Evolutionary conservation across 106 monocot genomes (phyloP), one percentile per base, ranked within the genome.

Genomic region (Cymbidium sinense): DNA sequence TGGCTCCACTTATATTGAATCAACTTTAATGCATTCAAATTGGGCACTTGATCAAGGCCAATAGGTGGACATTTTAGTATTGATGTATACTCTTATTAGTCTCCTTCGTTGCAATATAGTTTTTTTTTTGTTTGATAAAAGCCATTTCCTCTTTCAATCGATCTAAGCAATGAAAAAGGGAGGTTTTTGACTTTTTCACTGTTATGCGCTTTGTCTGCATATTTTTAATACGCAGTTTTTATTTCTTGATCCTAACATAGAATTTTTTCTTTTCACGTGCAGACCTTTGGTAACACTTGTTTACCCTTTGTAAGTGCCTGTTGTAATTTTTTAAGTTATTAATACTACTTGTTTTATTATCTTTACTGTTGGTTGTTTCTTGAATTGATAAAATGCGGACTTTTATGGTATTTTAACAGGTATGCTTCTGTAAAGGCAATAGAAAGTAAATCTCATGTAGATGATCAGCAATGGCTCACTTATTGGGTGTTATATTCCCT

Each of bases 381-480:
- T 34, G 21, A 71, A 35, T 71, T 71, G 13, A 74, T 12, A 43
- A 43, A 74, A 10, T 25, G 74, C 33, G 77, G 3, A 84, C 23
- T 6, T 62, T 73, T 35, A 41, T 50, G 7, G 17, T 44, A 28
- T 64, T 73, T 50, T 75, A 18, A 71, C 91, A 96, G 96, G 70
- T 96, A 96, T 86, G 96, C 96, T 76, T 96, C 96, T 31, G 89
- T 96, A 23, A 89, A 85, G 62, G 96, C 96, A 69, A 96, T 96
- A 78, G 96, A 96, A 88, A 91, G 89, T 73, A 91, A 91, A 88
- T 89, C 93, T 64, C 85, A 83, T 54, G 82, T 85, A 20, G 96
- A 96, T 77, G 96, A 96, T 84, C 91, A 91, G 58, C 96, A 96
- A 83, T 96, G 96, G 96, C 93, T 96, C 74, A 93, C 93, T 71